Evolutionary conservation across 202 grass and related monocot species (phyloP).

Genomic region (Zizania palustris): DNA sequence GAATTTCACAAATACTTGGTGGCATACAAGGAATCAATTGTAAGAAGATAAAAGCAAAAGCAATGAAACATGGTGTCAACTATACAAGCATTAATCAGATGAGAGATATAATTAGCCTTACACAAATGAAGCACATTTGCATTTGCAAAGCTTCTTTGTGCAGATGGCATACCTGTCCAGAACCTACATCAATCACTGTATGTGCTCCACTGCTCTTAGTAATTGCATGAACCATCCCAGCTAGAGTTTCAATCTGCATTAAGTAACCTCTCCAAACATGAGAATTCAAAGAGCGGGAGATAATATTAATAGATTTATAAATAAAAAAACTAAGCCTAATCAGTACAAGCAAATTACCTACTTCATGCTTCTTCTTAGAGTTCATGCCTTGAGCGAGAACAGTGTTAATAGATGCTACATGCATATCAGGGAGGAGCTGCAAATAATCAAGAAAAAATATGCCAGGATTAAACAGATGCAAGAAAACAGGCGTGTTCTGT

Average conservation of each 20-base stretch:
- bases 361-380: slow-evolving; percentile 92
- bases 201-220: slow-evolving; percentile 48
- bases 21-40: neutral
- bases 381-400: slow-evolving; percentile 97
- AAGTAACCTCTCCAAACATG: slow-evolving; percentile 25
- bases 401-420: slow-evolving; percentile 59
- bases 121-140: slow-evolving; percentile 7
- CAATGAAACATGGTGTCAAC: neutral
- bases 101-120: neutral
- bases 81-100: slow-evolving; percentile 18
- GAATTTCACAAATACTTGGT: neutral
- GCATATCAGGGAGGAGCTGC: slow-evolving; percentile 65
- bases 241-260: slow-evolving; percentile 77
- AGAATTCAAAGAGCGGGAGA: slow-evolving; percentile 22
- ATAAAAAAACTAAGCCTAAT: slow-evolving; percentile 23
- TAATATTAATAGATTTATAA: neutral
- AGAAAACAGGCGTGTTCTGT: neutral
- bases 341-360: slow-evolving; percentile 56
- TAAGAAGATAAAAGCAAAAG: slow-evolving; percentile 13
- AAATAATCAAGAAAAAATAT: slow-evolving; percentile 22
- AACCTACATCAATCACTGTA: slow-evolving; percentile 91
- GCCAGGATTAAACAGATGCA: slow-evolving; percentile 1
- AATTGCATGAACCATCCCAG: slow-evolving; percentile 58
- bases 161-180: slow-evolving; percentile 73
- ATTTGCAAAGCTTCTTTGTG: slow-evolving; percentile 7